A percentile compares a stretch with the other conserved stretches of the same genome.
phyloP scores from a whole-genome alignment of 768 basidiomycete species.

The Hericium coralloides region DNA sequence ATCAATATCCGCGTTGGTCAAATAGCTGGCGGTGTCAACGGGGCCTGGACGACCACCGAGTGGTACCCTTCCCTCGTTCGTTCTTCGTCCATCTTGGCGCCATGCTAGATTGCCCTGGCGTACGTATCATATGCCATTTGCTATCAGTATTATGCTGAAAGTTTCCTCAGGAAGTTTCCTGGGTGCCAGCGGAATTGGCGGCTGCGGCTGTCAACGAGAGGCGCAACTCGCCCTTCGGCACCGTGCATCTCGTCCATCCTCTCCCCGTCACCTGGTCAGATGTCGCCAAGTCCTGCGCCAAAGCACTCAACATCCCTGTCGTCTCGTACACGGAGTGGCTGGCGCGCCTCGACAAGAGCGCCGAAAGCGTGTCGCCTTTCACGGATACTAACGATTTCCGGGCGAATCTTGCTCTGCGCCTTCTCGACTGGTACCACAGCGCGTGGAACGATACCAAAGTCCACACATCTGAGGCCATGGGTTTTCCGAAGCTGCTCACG shows the following conservation, averaged over 20 bases:
- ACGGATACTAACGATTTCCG: background rate
- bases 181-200: constrained; percentile 17
- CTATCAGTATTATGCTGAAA: background rate
- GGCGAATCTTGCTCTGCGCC: constrained; percentile 9
- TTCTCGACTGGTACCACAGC: constrained; percentile 8
- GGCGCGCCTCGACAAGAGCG: background rate
- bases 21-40: background rate
- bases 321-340: constrained; percentile 22
- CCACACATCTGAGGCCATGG: too few relatives aligned
- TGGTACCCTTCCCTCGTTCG: background rate
- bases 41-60: constrained; percentile 1
- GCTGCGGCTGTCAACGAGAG: constrained; percentile 18
- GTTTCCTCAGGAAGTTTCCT: constrained; percentile 9
- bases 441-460: too few relatives aligned
- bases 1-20: background rate
- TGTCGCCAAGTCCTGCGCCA: constrained; percentile 7
- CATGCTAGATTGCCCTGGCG: background rate
- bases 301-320: constrained; percentile 14
- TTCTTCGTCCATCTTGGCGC: background rate
- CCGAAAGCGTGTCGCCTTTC: too few relatives aligned
- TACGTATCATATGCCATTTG: background rate
- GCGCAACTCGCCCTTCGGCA: constrained; percentile 5
- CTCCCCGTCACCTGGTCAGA: constrained; percentile 11
- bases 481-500: too few relatives aligned
- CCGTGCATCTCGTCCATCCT: constrained; percentile 20